Base-by-base conservation (phyloP, 495 filamentous ascomycete species). In the Aeminium ludgeri region DNA sequence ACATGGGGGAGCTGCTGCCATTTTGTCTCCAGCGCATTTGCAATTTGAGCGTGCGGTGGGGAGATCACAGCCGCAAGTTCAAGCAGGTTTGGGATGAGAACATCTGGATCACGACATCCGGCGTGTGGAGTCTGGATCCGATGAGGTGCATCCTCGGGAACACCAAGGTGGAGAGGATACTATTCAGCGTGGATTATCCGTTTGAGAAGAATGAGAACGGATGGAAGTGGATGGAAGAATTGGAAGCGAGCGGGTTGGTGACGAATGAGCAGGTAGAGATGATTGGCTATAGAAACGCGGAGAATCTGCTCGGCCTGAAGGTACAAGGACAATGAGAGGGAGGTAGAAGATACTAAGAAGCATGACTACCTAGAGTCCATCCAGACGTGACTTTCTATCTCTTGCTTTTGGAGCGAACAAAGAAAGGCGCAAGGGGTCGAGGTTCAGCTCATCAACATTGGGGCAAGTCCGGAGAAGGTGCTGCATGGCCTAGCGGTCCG, bases 161-260 rank as follows among this genome's bases (percentile, higher is more conserved):
- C 20, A 67, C 66, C 11, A 64, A 57, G 41, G 49, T 67, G 20
- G 66, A 73, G 7, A 53, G 56, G 10, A 63, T 78, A 15, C 40
- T 79, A 56, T 78, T 67, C 44, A 69, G 65, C 36, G 67, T 74
- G 11, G 71, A 74, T 41, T 76, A 74, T 53, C 74, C 73, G 0
- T 79, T 72, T 40, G 59, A 55, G 42, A 45, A 48, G 23, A 65
- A 64, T 47, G 58, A 65, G 44, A 57, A 51, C 16, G 60, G 59
- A n/a, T 47, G 60, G 41, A 56, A 51, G 13, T 72, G 63, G 49
- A 52, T 76, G 23, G 46, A 60, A 46, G 62, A 70, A 49, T 46
- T 75, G 34, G 58, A 63, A 51, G 44, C 54, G 48, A 72, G 70
- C 43, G 69, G 66, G 8, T 49, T 72, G 46, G 58, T 76, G 17